phyloP scores from a whole-genome alignment of 73 alveolate genomes.

The Symbiodinium natans region DNA sequence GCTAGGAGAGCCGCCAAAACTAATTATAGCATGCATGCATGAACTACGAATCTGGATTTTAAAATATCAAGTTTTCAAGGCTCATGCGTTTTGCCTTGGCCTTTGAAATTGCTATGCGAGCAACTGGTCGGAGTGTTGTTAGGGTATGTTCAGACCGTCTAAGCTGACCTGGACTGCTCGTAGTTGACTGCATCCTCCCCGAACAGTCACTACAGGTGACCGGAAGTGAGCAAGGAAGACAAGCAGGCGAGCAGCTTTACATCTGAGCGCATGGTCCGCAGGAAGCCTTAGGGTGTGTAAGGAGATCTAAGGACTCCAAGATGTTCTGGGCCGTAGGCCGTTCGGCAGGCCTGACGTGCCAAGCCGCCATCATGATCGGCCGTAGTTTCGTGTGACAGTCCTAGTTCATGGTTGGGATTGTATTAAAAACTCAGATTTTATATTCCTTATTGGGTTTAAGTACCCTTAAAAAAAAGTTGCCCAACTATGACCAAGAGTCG shows the following conservation, averaged over 20 bases:
- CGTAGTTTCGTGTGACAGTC: conserved; percentile 42
- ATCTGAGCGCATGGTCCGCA: background rate
- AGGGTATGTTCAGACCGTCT: no score
- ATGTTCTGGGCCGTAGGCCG: background rate
- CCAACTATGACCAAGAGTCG: background rate
- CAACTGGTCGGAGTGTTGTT: background rate
- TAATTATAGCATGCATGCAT: no score
- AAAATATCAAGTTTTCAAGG: background rate
- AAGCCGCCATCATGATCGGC: conserved; percentile 57
- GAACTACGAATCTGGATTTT: no score
- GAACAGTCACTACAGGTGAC: background rate
- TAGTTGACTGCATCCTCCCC: background rate
- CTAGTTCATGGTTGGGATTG: no score
- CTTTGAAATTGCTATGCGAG: background rate
- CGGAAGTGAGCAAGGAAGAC: background rate
- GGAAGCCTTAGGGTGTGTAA: background rate
- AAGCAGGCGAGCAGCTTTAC: background rate
- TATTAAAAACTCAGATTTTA: no score
- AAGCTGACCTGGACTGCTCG: no score
- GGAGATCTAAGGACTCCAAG: background rate
- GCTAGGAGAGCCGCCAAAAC: no score
- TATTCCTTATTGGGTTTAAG: no score
- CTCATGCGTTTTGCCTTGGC: background rate
- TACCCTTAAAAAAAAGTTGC: no score
- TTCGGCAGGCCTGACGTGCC: background rate